A percentile compares a stretch with the other conserved stretches of the same genome.
These are phyloP conservation scores for Piloderma croceum DNA, from an alignment of 768 basidiomycete species.

Conservation along the genomic window DNA sequence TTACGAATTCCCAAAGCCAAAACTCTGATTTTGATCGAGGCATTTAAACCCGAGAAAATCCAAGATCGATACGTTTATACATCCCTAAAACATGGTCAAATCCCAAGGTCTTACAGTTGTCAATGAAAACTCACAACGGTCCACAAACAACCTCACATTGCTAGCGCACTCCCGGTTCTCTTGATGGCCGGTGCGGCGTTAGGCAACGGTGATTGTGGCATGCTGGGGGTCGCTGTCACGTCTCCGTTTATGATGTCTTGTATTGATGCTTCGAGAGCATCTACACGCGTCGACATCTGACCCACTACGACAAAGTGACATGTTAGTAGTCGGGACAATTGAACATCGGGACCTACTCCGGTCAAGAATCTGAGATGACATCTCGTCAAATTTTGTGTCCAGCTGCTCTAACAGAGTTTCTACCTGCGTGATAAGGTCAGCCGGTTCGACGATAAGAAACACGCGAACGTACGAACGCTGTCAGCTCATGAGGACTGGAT, in stretches of 20 bases:
- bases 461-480: constrained; percentile 72
- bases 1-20: too few relatives aligned
- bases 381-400: constrained; percentile 88
- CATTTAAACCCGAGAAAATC: too few relatives aligned
- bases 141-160: too few relatives aligned
- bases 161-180: constrained; percentile 41
- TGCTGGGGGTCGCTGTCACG: constrained; percentile 35
- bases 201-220: constrained; percentile 60
- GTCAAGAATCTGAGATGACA: constrained; percentile 86
- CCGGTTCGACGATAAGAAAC: constrained; percentile 1
- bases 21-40: too few relatives aligned
- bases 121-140: too few relatives aligned
- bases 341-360: constrained; percentile 49
- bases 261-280: constrained; percentile 83
- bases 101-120: too few relatives aligned
- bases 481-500: constrained; percentile 90
- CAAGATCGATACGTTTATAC: too few relatives aligned
- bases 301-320: constrained; percentile 52
- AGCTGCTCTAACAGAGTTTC: constrained; percentile 84
- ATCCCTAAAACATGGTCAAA: too few relatives aligned
- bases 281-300: constrained; percentile 89
- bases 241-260: constrained; percentile 88
- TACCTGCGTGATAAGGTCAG: constrained; percentile 44
- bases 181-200: constrained; percentile 32
- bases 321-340: constrained; percentile 7